These are phyloP conservation scores for Lavandula angustifolia DNA, from an alignment of 257 asterid species.

Conservation along the genomic window DNA sequence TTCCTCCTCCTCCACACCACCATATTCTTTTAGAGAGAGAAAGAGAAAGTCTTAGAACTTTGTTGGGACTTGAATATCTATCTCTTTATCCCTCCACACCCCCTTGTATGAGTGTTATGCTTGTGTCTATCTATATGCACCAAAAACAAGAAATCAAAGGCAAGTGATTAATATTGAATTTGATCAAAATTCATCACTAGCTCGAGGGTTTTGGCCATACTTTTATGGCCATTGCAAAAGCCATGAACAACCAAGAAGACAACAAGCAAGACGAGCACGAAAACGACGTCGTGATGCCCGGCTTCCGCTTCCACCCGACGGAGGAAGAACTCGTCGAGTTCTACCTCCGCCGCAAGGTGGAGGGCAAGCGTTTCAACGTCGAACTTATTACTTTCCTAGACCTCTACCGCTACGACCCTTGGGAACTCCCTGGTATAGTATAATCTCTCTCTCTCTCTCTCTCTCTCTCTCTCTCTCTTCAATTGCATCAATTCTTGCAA, in stretches of 20 bases:
- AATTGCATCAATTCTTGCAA: too few species aligned
- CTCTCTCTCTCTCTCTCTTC: neutral
- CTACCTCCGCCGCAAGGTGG: constrained; percentile 99
- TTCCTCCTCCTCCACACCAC: constrained; percentile 23
- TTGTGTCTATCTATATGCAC: too few species aligned
- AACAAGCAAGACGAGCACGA: constrained; percentile 61
- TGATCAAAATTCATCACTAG: too few species aligned
- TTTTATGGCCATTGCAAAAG: constrained; percentile 70
- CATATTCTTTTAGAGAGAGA: constrained; percentile 26
- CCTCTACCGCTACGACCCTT: constrained; percentile 97
- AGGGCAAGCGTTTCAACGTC: constrained; percentile 95
- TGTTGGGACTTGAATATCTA: neutral
- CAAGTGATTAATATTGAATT: too few species aligned
- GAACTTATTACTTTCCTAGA: constrained; percentile 91
- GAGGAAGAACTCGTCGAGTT: constrained; percentile 96
- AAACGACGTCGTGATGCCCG: constrained; percentile 93
- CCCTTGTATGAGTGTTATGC: too few species aligned
- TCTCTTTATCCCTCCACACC: constrained; percentile 20
- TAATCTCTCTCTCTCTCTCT: neutral
- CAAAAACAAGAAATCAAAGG: neutral
- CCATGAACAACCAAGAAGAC: constrained; percentile 58
- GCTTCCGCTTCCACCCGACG: constrained; percentile 95
- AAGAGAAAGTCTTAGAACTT: neutral
- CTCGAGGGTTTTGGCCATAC: constrained; percentile 17
- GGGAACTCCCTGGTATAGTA: constrained; percentile 99